A percentile compares a stretch with the other conserved stretches of the same genome.
Conservation (phyloP, 495 filamentous ascomycete genomes). For the Xylaria castorea region DNA sequence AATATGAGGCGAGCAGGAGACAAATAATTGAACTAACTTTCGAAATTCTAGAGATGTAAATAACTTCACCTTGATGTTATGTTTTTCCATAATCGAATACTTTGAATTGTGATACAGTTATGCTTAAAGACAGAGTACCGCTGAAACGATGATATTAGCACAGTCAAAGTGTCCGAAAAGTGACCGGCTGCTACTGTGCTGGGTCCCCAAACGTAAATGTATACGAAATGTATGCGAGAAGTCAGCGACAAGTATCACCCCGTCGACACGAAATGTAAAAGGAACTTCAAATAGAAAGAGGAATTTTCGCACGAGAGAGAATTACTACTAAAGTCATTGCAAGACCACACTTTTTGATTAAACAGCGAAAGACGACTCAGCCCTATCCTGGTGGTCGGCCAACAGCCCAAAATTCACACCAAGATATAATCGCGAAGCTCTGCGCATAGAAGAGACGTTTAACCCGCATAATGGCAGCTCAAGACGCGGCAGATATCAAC, state of each 20-base stretch:
- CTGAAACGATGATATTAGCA: constrained; percentile 2
- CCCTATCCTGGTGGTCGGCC: neutral
- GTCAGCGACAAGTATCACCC: constrained; percentile 21
- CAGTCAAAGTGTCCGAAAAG: constrained; percentile 27
- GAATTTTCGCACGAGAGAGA: neutral
- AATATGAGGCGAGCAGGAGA: too few relatives aligned
- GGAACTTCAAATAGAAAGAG: neutral
- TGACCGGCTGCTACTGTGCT: constrained; percentile 22
- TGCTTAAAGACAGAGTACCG: neutral
- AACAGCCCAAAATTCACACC: neutral
- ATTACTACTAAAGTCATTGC: neutral
- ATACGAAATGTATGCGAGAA: constrained; percentile 35
- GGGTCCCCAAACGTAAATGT: constrained; percentile 17
- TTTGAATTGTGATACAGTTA: neutral
- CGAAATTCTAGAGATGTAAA: neutral
- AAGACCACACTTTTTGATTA: neutral
- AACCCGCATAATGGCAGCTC: neutral
- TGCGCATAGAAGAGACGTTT: neutral
- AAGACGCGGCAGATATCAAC: constrained; percentile 43
- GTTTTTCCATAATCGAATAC: neutral
- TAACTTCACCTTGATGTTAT: neutral
- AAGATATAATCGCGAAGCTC: neutral
- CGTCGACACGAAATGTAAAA: neutral
- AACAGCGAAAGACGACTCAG: neutral
- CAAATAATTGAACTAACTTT: too few relatives aligned